A percentile compares a stretch with the other conserved stretches of the same genome.
phyloP scores from a whole-genome alignment of 108 stramenopile species.

The Nitzschia sp. region DNA sequence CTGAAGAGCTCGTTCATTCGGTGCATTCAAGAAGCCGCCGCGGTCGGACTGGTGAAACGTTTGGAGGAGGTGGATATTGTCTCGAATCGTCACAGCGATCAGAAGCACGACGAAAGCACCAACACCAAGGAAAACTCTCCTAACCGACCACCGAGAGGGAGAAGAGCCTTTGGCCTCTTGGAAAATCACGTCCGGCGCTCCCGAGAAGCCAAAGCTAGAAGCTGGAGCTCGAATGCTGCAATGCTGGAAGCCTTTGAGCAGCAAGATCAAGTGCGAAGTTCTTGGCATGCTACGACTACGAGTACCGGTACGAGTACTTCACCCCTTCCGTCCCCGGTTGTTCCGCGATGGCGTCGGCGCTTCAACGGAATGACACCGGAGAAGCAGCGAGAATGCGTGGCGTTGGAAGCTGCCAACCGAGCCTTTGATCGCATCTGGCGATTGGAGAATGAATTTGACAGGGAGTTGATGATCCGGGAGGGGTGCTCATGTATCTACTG shows the following conservation, averaged over 20 bases:
- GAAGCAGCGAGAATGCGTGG: background rate
- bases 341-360: background rate
- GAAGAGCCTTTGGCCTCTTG: background rate
- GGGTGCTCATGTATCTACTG: background rate
- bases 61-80: conserved; percentile 9
- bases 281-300: too few species aligned
- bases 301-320: too few species aligned
- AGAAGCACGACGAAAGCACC: background rate
- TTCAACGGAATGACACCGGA: background rate
- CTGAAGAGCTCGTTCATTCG: background rate
- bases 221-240: background rate
- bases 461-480: background rate
- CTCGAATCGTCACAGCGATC: background rate
- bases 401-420: background rate
- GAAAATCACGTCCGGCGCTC: background rate
- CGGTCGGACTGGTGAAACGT: conserved; percentile 14
- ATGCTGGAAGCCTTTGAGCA: background rate
- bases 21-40: conserved; percentile 22
- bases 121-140: background rate
- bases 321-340: background rate
- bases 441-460: background rate
- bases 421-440: background rate
- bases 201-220: background rate
- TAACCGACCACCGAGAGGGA: background rate
- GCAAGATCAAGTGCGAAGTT: background rate